These are phyloP conservation scores for Rosa hybrid DNA, from an alignment of 331 rosid genomes.

Conservation along the genomic window DNA sequence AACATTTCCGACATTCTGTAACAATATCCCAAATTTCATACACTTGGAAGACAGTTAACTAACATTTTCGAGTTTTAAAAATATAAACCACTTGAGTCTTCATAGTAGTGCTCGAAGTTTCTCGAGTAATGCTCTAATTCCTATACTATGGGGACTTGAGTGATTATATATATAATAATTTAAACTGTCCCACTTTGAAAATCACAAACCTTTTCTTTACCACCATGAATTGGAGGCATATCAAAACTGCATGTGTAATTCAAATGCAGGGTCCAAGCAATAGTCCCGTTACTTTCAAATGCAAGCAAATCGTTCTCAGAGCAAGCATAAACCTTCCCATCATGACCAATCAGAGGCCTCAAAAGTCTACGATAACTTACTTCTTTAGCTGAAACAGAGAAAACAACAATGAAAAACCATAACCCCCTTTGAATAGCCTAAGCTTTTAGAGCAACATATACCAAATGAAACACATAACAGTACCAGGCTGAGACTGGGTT, in stretches of 20 bases:
- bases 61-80: not conserved
- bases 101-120: not conserved
- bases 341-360: constrained; percentile 54
- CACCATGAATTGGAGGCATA: constrained; percentile 56
- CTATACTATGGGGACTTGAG: not conserved
- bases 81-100: not conserved
- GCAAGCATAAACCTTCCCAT: constrained; percentile 63
- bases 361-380: constrained; percentile 42
- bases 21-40: not conserved
- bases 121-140: not conserved
- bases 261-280: constrained; percentile 60
- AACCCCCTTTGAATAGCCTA: not conserved
- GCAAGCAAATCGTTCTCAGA: constrained; percentile 50
- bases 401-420: not conserved
- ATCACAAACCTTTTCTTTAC: constrained; percentile 45
- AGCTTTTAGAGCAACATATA: not conserved
- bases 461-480: too few relatives aligned
- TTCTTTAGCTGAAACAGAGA: constrained; percentile 21
- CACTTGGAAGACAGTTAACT: not conserved
- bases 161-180: too few relatives aligned
- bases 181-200: not conserved
- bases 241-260: constrained; percentile 49
- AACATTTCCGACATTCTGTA: not conserved
- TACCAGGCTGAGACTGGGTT: not conserved
- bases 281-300: constrained; percentile 64